These are phyloP conservation scores for Knoxia roxburghii DNA, from an alignment of 257 asterid species.

Conservation along the genomic window DNA sequence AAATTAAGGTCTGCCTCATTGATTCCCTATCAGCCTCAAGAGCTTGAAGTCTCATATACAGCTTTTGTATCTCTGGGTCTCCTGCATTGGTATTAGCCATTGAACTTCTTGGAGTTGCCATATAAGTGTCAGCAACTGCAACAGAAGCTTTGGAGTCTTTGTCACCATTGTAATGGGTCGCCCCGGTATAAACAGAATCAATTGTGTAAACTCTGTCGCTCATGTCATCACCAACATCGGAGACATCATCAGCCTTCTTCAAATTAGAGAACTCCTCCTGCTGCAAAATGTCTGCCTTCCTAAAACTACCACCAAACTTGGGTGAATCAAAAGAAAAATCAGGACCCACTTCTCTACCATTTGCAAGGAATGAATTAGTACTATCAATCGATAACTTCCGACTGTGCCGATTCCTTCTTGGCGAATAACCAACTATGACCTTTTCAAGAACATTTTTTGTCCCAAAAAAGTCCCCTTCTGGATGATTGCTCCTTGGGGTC, in stretches of 20 bases:
- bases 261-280: constrained; percentile 41
- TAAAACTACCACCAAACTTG: constrained; percentile 39
- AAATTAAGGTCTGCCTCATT: constrained; percentile 86
- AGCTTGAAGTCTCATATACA: constrained; percentile 81
- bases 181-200: constrained; percentile 70
- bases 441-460: constrained; percentile 59
- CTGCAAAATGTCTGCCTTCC: constrained; percentile 45
- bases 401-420: constrained; percentile 47
- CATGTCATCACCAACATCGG: constrained; percentile 64
- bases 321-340: constrained; percentile 56
- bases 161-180: constrained; percentile 29
- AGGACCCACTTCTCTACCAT: constrained; percentile 39
- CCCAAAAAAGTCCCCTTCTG: constrained; percentile 46
- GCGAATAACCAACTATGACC: constrained; percentile 72
- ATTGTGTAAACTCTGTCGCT: constrained; percentile 77
- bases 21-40: constrained; percentile 98
- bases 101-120: constrained; percentile 48
- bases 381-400: constrained; percentile 63
- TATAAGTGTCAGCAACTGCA: constrained; percentile 44
- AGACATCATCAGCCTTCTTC: constrained; percentile 46
- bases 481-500: constrained; percentile 54
- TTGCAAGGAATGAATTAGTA: constrained; percentile 36
- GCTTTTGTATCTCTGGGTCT: constrained; percentile 74
- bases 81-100: constrained; percentile 31
- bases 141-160: constrained; percentile 45